A percentile compares a stretch with the other conserved stretches of the same genome.
phyloP scores from a whole-genome alignment of 257 asterid genomes.

The Lithospermum erythrorhizon region DNA sequence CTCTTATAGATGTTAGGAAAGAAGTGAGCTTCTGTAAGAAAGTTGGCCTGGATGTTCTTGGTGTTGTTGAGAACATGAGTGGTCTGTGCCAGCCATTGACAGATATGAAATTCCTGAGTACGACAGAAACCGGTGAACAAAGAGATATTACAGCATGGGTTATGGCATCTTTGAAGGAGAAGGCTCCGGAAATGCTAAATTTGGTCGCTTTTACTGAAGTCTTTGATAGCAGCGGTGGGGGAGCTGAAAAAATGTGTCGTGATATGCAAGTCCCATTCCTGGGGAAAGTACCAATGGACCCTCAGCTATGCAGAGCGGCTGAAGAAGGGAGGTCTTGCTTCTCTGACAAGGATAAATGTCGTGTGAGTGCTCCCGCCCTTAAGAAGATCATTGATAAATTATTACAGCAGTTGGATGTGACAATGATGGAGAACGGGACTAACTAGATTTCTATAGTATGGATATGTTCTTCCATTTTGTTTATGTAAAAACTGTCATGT shows the following conservation, averaged over 20 bases:
- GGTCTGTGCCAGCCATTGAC: constrained; percentile 59
- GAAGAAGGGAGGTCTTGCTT: constrained; percentile 93
- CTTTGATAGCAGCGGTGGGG: constrained; percentile 75
- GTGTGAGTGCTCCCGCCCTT: constrained; percentile 51
- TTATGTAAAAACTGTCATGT: not conserved
- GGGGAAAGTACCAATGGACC: constrained; percentile 83
- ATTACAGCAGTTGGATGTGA: constrained; percentile 29
- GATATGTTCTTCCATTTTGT: not conserved
- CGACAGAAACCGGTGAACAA: constrained; percentile 37
- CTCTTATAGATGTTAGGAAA: constrained; percentile 80
- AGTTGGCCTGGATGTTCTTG: constrained; percentile 63
- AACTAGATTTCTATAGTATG: not conserved
- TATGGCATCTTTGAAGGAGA: constrained; percentile 43
- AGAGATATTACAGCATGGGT: constrained; percentile 55
- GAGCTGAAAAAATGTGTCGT: constrained; percentile 76
- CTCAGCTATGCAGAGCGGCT: constrained; percentile 80
- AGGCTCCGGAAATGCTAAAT: constrained; percentile 50
- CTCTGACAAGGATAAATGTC: constrained; percentile 36
- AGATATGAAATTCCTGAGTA: constrained; percentile 41
- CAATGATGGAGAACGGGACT: constrained; percentile 27
- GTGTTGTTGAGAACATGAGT: constrained; percentile 93
- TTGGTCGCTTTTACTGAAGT: constrained; percentile 58
- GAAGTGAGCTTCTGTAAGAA: constrained; percentile 85
- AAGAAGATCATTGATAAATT: constrained; percentile 46
- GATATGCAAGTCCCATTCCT: constrained; percentile 81